Evolutionary conservation across 176 grass and related monocot species (phyloP).

Genomic region (Raddia distichophylla): DNA sequence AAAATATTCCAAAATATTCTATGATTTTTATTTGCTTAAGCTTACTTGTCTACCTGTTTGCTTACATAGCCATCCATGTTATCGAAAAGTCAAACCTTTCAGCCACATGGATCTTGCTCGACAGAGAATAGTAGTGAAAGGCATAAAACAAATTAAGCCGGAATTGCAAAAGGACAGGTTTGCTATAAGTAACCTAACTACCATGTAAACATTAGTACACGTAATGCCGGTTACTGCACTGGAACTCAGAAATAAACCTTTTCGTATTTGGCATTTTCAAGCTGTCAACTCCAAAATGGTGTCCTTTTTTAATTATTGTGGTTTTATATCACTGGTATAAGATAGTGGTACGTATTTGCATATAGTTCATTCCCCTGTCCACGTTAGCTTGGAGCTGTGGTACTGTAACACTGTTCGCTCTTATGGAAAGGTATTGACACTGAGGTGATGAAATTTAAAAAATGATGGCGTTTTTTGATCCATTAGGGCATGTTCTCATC

Average conservation of each 20-base stretch:
- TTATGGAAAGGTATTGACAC: not conserved
- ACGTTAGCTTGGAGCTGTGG: not conserved
- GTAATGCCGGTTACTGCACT: not conserved
- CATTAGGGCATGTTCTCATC: not conserved
- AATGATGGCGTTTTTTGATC: not conserved
- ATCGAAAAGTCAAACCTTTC: too few species aligned
- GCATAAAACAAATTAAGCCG: slow-evolving; percentile 6
- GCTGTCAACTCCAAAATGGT: not conserved
- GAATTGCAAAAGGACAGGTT: not conserved
- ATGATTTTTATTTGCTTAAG: too few species aligned
- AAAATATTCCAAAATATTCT: too few species aligned
- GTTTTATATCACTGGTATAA: not conserved
- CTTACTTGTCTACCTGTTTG: too few species aligned
- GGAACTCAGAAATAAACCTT: slow-evolving; percentile 1
- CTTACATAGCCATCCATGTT: too few species aligned
- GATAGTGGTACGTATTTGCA: slow-evolving; percentile 1
- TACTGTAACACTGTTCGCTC: slow-evolving; percentile 16
- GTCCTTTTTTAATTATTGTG: not conserved
- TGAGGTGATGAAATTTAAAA: not conserved
- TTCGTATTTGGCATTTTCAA: not conserved
- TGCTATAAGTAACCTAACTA: not conserved
- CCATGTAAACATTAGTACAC: not conserved
- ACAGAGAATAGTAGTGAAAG: not conserved
- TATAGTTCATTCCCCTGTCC: not conserved
- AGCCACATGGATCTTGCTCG: too few species aligned